Percentiles rank a stretch among this genome's conserved stretches.
Evolutionary conservation across 2,329 filamentous ascomycete species (phyloP).

Genomic region (Sclerotinia subarctica): DNA sequence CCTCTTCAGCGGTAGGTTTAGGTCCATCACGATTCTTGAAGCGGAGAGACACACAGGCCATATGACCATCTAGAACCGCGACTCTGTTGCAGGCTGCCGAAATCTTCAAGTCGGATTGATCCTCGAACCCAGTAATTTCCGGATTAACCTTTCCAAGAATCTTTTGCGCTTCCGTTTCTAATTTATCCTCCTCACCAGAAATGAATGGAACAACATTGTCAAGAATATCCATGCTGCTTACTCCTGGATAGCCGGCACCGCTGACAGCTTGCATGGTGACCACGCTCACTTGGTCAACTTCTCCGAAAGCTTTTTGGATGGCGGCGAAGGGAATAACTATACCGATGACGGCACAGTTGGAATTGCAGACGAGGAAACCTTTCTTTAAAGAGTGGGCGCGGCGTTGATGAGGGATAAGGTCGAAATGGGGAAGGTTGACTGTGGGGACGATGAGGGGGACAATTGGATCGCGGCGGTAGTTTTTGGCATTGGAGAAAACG

Average conservation of each 20-base stretch:
- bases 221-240: constrained; percentile 90
- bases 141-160: constrained; percentile 76
- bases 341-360: constrained; percentile 95
- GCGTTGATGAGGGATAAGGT: constrained; percentile 85
- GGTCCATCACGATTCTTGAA: constrained; percentile 67
- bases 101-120: constrained; percentile 71
- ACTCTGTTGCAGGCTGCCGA: constrained; percentile 91
- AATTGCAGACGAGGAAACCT: constrained; percentile 96
- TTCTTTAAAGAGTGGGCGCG: constrained; percentile 68
- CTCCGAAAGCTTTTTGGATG: constrained; percentile 80
- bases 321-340: constrained; percentile 93
- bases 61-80: constrained; percentile 92
- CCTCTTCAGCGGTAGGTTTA: constrained; percentile 69
- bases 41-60: constrained; percentile 83
- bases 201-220: constrained; percentile 97
- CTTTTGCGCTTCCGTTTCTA: constrained; percentile 92
- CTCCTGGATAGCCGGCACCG: constrained; percentile 85
- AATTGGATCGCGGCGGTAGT: constrained; percentile 85
- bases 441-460: constrained; percentile 94
- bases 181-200: constrained; percentile 89
- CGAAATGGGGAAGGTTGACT: constrained; percentile 84
- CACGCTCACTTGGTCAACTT: constrained; percentile 70
- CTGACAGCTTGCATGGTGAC: constrained; percentile 95
- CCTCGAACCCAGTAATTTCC: constrained; percentile 69
- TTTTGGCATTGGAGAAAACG: constrained; percentile 97